Evolutionary conservation across 2,329 filamentous ascomycete species (phyloP).

Genomic region (Fusarium torulosum): DNA sequence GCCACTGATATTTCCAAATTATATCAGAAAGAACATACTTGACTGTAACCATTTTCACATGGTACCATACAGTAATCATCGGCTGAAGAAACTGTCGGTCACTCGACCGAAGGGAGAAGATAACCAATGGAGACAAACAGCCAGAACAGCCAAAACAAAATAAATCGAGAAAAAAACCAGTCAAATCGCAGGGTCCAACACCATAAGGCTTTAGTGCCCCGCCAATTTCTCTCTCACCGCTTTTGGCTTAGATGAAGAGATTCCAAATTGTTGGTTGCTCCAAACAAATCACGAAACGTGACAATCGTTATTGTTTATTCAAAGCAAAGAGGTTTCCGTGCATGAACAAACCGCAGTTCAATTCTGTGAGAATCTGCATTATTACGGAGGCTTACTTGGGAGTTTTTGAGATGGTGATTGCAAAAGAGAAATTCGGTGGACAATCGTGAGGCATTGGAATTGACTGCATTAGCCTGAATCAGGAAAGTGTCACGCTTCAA

Average conservation of each 20-base stretch:
- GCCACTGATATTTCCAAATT: background rate
- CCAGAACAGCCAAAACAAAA: conserved; percentile 24
- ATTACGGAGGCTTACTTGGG: no score
- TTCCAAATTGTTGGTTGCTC: conserved; percentile 17
- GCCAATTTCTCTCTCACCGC: conserved; percentile 37
- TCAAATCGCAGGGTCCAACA: conserved; percentile 45
- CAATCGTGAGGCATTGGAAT: conserved; percentile 10
- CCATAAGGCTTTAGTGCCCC: conserved; percentile 28
- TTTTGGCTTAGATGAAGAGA: conserved; percentile 38
- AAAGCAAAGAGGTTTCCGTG: background rate
- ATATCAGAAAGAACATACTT: background rate
- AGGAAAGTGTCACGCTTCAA: background rate
- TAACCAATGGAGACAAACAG: background rate
- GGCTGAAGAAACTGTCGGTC: background rate
- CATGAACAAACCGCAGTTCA: background rate
- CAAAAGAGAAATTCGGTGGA: background rate
- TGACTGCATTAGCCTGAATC: conserved; percentile 12
- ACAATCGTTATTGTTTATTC: conserved; percentile 9
- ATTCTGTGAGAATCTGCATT: background rate
- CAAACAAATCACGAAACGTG: background rate
- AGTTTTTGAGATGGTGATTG: background rate
- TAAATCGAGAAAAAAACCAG: conserved; percentile 28
- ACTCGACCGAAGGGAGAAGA: background rate
- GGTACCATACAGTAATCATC: background rate
- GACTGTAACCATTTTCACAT: background rate